Conservation (phyloP, 352 stramenopile genomes). For the Bremia lactucae region DNA sequence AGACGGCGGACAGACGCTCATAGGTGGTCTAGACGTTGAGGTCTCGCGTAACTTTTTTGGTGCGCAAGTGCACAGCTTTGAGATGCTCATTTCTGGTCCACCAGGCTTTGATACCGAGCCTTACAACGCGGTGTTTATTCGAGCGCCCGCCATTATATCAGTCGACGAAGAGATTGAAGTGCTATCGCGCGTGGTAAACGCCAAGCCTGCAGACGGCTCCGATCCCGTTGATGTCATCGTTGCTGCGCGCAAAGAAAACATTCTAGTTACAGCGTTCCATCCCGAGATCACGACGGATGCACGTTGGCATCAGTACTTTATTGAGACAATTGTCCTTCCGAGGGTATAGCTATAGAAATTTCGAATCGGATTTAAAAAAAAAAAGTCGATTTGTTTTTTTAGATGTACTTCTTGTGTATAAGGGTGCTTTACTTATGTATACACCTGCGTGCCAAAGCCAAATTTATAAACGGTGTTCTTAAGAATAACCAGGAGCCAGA, state of each 20-base stretch:
- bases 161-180: conserved; percentile 84
- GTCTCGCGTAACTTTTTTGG: conserved; percentile 97
- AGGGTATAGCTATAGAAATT: no score
- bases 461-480: no score
- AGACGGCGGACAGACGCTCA: conserved; percentile 87
- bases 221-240: conserved; percentile 77
- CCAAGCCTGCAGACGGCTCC: conserved; percentile 59
- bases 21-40: conserved; percentile 91
- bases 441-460: no score
- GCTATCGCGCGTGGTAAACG: conserved; percentile 79
- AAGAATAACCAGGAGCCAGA: conserved; percentile 15
- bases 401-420: no score
- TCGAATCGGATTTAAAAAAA: no score
- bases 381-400: no score
- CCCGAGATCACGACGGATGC: conserved; percentile 91
- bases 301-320: conserved; percentile 93
- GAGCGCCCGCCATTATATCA: conserved; percentile 91
- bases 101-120: conserved; percentile 43
- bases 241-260: conserved; percentile 75
- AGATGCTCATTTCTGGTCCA: conserved; percentile 52
- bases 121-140: conserved; percentile 95
- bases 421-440: no score
- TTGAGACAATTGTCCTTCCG: conserved; percentile 57
- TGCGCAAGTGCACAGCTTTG: conserved; percentile 83
- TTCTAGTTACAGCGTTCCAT: conserved; percentile 94